These are phyloP conservation scores for Phytophthora citricola DNA, from an alignment of 352 stramenopile species.

Conservation along the genomic window DNA sequence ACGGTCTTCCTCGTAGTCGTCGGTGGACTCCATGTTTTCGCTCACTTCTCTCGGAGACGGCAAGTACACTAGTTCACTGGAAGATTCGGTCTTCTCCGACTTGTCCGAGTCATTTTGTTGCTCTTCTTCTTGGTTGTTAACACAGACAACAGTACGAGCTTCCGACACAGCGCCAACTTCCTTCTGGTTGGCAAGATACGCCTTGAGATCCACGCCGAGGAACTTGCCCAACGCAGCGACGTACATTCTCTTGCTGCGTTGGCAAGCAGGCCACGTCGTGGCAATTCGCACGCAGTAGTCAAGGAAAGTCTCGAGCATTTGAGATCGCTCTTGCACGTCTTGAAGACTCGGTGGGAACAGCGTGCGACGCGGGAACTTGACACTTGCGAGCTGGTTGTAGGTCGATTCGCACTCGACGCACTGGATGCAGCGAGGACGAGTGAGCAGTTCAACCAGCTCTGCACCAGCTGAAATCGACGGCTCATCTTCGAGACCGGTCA, in stretches of 20 bases:
- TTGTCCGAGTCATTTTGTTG: slow-evolving; percentile 11
- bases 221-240: slow-evolving; percentile 56
- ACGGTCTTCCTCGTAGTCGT: slow-evolving; percentile 35
- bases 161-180: slow-evolving; percentile 19
- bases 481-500: slow-evolving; percentile 10
- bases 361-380: slow-evolving; percentile 63
- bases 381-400: slow-evolving; percentile 41
- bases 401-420: slow-evolving; percentile 50
- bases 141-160: slow-evolving; percentile 9
- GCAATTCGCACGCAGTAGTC: slow-evolving; percentile 44
- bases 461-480: slow-evolving; percentile 25
- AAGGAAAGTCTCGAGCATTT: slow-evolving; percentile 63
- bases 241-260: slow-evolving; percentile 55
- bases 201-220: slow-evolving; percentile 53
- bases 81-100: slow-evolving; percentile 23
- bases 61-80: slow-evolving; percentile 20
- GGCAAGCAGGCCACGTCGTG: slow-evolving; percentile 54
- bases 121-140: slow-evolving; percentile 12
- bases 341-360: slow-evolving; percentile 52
- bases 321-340: slow-evolving; percentile 56
- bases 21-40: slow-evolving; percentile 17
- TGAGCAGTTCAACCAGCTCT: slow-evolving; percentile 37
- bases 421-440: slow-evolving; percentile 28
- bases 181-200: slow-evolving; percentile 25
- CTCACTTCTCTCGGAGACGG: slow-evolving; percentile 23